Conservation (phyloP, 495 filamentous ascomycete genomes). For the Evernia prunastri region DNA sequence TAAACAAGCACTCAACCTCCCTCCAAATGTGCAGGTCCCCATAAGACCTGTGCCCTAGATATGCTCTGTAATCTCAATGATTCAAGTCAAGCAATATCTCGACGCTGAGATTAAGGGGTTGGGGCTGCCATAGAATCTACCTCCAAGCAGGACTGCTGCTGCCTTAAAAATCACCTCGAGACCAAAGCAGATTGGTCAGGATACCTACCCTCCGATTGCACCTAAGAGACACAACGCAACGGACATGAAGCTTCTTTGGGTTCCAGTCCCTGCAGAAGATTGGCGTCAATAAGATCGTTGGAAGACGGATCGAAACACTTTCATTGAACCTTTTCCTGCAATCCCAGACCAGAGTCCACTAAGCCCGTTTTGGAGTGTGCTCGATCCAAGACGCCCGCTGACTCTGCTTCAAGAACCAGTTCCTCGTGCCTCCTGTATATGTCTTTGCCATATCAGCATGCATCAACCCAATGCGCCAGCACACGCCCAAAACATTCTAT, state of each 20-base stretch:
- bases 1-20: neutral
- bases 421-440: neutral
- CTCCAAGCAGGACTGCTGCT: neutral
- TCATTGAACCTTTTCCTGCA: neutral
- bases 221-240: neutral
- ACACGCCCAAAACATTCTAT: neutral
- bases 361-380: neutral
- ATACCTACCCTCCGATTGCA: neutral
- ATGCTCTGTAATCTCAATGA: neutral
- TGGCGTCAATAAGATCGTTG: neutral
- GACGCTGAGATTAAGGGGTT: neutral
- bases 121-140: neutral
- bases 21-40: neutral
- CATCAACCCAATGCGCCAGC: neutral
- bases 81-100: neutral
- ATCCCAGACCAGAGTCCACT: neutral
- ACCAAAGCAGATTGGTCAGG: neutral
- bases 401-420: neutral
- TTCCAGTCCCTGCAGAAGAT: neutral
- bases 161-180: neutral
- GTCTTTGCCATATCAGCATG: neutral
- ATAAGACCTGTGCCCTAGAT: neutral
- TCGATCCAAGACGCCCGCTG: neutral
- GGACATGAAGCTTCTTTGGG: neutral
- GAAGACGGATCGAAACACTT: neutral